Base-by-base conservation (phyloP, 176 grass and related monocot genomes). In the Hordeum vulgare region DNA sequence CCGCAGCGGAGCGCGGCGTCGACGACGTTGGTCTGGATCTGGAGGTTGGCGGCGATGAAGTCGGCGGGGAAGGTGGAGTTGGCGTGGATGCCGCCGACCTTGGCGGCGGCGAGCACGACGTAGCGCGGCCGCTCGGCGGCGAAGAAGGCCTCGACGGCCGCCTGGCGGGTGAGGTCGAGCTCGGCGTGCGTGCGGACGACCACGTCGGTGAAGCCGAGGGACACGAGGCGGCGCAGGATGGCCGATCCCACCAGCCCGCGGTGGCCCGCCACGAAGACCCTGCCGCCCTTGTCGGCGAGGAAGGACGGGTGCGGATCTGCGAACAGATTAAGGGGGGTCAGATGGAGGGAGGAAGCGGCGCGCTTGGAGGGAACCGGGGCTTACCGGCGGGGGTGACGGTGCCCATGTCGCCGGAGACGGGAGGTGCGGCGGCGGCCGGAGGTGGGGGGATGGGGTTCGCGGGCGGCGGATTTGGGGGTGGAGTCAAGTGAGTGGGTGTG, bases 1-100 rank as follows among this genome's bases (percentile, higher is more conserved):
- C 86, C 86, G 76, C 76, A 90, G 37, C 62, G 71, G 45, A 93
- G 83, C 5, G 94, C 90, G 11, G 94, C 88, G 86, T 93, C 90
- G 29, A 96, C 66, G 72, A 96, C 86, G 80, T 96, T 93, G 77
- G 84, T 93, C 94, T 96, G 94, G 88, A 96, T 96, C 83, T 90
- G 94, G 83, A 96, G 90, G 88, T 96, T 96, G 61, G 83, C 90
- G 42, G 80, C 86, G 86, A 96, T 92, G 86, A 96, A 96, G 59
- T 93, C 88, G 6, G 88, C 88, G 5, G 90, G 90, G 81, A 85
- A 93, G 80, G 94, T 85, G 71, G 90, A 90, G 88, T 96, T 96
- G 54, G 94, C 90, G 72, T 86, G 88, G 83, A 96, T 96, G 83
- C 94, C 94, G 20, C 94, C 90, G 23, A 96, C 90, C 88, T 96